Base-by-base conservation (phyloP, 352 stramenopile species). In the Pythium oligandrum region DNA sequence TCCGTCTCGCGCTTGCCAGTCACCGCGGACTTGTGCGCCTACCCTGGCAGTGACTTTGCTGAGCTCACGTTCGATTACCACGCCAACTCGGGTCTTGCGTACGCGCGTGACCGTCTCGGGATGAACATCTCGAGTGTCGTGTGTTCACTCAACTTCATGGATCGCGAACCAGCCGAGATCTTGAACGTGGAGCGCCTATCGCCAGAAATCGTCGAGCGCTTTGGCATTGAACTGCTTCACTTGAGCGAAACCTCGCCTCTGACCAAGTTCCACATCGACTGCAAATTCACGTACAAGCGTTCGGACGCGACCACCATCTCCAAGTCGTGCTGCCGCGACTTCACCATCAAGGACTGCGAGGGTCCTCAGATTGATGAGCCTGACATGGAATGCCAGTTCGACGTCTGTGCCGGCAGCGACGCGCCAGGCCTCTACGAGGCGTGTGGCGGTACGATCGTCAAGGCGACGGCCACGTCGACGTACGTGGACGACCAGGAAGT, bases 261-360 rank as follows among this genome's bases (percentile, higher is more conserved):
- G 10, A 86, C 78, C 10, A 55, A 55, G 26, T 74, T 92, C 49
- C 59, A 63, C 0, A 57, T 88, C 12, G 38, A 50, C 4, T 92
- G 81, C 55, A 55, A 49, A 1, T 90, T 92, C 51, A 77, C 65
- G 8, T 86, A 88, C 71, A 56, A 43, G 2, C 53, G 64, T 10
- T 63, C 68, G n/a, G 55, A 67, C 42, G 65, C 59, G 1, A 40
- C 51, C 0, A 47, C n/a, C 2, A 38, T 58, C 2, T 39, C 46
- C 10, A 63, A 86, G 38, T 70, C 60, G 10, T 88, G 77, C 48
- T 38, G 48, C 45, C 59, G 67, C 3, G 52, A 67, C 12, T 86
- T 92, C 48, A 56, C 56, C 3, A 73, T 90, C 52, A 67, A 60
- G 30, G 78, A 88, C 62, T 92, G 81, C 59, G 75, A 82, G 26